phyloP scores from a whole-genome alignment of 2,329 filamentous ascomycete species.

The Fusarium goolgardi region DNA sequence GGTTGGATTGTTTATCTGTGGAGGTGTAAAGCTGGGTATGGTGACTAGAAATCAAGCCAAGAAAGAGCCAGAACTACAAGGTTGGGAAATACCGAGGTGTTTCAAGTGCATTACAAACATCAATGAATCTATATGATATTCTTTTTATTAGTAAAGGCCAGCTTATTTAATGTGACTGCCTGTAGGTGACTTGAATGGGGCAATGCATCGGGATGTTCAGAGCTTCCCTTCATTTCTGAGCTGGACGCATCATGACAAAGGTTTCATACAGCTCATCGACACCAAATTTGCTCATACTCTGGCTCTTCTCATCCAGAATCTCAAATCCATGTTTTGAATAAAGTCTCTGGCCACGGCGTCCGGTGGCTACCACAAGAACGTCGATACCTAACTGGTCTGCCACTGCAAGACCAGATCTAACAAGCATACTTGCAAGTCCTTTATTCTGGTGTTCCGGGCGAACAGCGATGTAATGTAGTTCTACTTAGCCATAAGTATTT shows the following conservation, averaged over 20 bases:
- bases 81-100: too few relatives aligned
- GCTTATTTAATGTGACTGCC: not conserved
- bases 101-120: too few relatives aligned
- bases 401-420: slow-evolving; percentile 37
- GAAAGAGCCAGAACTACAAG: too few relatives aligned
- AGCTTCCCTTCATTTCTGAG: not conserved
- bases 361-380: slow-evolving; percentile 36
- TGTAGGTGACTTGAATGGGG: fast-evolving
- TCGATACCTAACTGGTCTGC: slow-evolving; percentile 35
- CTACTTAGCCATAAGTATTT: slow-evolving; percentile 9
- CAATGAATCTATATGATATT: not conserved
- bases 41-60: too few relatives aligned
- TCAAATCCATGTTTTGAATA: slow-evolving; percentile 41
- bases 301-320: slow-evolving; percentile 15
- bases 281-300: slow-evolving; percentile 15
- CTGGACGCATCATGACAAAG: slow-evolving; percentile 15
- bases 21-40: too few relatives aligned
- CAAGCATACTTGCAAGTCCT: slow-evolving; percentile 40
- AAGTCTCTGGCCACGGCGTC: slow-evolving; percentile 20
- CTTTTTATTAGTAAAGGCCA: not conserved
- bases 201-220: not conserved
- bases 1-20: too few relatives aligned
- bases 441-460: slow-evolving; percentile 37
- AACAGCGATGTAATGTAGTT: slow-evolving; percentile 42
- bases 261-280: slow-evolving; percentile 29